A percentile compares a stretch with the other conserved stretches of the same genome.
Evolutionary conservation across 73 alveolate species (phyloP).

Genomic region (Tetrahymena borealis): DNA sequence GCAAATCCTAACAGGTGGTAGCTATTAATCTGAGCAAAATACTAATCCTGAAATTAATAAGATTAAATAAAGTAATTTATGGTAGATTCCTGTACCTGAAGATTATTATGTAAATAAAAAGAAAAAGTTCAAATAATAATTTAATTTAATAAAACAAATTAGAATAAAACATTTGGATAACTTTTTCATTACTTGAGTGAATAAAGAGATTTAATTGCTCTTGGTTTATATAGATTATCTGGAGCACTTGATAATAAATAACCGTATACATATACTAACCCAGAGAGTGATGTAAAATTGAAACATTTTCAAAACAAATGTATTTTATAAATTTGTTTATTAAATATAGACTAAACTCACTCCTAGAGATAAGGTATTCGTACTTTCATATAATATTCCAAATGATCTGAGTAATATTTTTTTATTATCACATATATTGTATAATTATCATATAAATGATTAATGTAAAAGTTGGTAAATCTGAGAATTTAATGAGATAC

Average conservation of each 20-base stretch:
- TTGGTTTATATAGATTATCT: slow-evolving; percentile 85
- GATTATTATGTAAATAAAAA: slow-evolving; percentile 47
- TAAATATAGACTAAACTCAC: not conserved
- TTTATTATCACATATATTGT: not conserved
- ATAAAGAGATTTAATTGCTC: slow-evolving; percentile 73
- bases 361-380: slow-evolving; percentile 35
- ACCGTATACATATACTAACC: slow-evolving; percentile 94
- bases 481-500: slow-evolving; percentile 3
- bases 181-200: slow-evolving; percentile 67
- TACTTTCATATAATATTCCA: slow-evolving; percentile 27
- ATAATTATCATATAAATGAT: not conserved
- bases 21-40: slow-evolving; percentile 53
- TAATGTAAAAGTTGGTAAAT: not conserved
- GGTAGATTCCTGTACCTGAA: slow-evolving; percentile 95
- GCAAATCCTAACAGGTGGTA: slow-evolving; percentile 81
- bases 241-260: slow-evolving; percentile 93
- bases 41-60: slow-evolving; percentile 80
- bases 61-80: slow-evolving; percentile 79
- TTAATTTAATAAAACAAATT: too few relatives aligned
- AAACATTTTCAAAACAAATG: not conserved
- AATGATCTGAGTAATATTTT: slow-evolving; percentile 24
- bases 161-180: slow-evolving; percentile 82
- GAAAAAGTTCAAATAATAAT: too few relatives aligned
- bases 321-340: not conserved
- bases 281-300: slow-evolving; percentile 40